phyloP scores from a whole-genome alignment of 2,329 filamentous ascomycete species.

The Fusarium longipes region DNA sequence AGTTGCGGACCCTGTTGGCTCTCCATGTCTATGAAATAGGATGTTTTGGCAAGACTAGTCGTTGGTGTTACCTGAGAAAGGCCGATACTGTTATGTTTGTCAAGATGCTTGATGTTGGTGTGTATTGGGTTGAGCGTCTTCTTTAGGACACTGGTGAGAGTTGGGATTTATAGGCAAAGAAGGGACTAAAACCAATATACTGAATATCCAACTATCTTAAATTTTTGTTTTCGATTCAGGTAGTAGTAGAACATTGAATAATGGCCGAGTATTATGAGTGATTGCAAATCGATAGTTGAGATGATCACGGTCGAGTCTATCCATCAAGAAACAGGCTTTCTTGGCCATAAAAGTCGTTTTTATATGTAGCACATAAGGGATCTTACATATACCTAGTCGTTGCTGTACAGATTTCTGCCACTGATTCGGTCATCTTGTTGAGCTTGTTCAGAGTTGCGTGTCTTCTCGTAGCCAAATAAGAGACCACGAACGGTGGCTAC shows the following conservation, averaged over 20 bases:
- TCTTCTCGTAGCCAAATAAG: background rate
- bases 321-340: background rate
- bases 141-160: no score
- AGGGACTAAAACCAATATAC: background rate
- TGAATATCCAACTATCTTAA: background rate
- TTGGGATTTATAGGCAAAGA: background rate
- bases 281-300: background rate
- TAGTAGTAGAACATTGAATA: background rate
- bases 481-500: background rate
- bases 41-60: background rate
- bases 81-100: background rate
- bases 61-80: background rate
- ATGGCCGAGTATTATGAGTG: background rate
- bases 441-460: background rate
- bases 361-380: background rate
- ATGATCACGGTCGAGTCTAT: background rate
- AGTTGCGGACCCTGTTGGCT: fast-evolving
- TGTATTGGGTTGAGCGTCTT: no score
- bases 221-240: background rate
- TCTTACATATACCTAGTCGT: background rate
- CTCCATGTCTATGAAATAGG: background rate
- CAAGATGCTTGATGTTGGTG: background rate
- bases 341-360: background rate
- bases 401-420: background rate
- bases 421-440: background rate